Evolutionary conservation across 2,329 filamentous ascomycete species (phyloP).

Genomic region (Sclerotinia subarctica): DNA sequence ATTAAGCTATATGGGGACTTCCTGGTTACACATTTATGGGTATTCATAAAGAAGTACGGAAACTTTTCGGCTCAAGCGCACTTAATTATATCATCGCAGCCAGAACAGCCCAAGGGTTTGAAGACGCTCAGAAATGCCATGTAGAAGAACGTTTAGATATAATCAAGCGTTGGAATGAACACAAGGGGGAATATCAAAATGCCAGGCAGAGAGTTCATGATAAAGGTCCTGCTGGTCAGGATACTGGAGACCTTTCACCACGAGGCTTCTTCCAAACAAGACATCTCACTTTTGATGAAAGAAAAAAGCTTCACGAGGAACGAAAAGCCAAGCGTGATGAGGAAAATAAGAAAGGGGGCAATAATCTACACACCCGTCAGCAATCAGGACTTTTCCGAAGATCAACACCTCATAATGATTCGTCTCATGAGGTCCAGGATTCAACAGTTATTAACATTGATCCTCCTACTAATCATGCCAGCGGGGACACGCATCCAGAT

Average conservation of each 20-base stretch:
- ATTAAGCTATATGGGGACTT: slow-evolving; percentile 60
- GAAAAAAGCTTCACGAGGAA: slow-evolving; percentile 49
- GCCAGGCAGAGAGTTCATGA: slow-evolving; percentile 40
- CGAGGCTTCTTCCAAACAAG: slow-evolving; percentile 50
- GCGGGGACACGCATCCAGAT: slow-evolving; percentile 49
- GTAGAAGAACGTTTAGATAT: slow-evolving; percentile 62
- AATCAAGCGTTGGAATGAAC: slow-evolving; percentile 51
- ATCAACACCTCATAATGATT: slow-evolving; percentile 28
- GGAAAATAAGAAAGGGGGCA: slow-evolving; percentile 31
- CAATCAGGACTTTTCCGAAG: slow-evolving; percentile 31
- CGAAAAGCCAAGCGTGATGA: slow-evolving; percentile 41
- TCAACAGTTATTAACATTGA: slow-evolving; percentile 16
- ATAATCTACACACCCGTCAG: slow-evolving; percentile 26
- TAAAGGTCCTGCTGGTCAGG: slow-evolving; percentile 33
- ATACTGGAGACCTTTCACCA: slow-evolving; percentile 30
- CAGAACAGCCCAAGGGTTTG: slow-evolving; percentile 70
- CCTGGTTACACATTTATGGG: slow-evolving; percentile 83
- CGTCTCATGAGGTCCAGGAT: slow-evolving; percentile 26
- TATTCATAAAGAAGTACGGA: slow-evolving; percentile 72
- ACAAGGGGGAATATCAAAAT: slow-evolving; percentile 40
- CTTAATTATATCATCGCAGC: slow-evolving; percentile 78
- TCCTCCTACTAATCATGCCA: slow-evolving; percentile 19
- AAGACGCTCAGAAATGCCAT: slow-evolving; percentile 56
- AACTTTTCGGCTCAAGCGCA: slow-evolving; percentile 65
- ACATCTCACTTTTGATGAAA: slow-evolving; percentile 50